phyloP scores from a whole-genome alignment of 2,329 filamentous ascomycete genomes.

The Thielaviopsis populi region DNA sequence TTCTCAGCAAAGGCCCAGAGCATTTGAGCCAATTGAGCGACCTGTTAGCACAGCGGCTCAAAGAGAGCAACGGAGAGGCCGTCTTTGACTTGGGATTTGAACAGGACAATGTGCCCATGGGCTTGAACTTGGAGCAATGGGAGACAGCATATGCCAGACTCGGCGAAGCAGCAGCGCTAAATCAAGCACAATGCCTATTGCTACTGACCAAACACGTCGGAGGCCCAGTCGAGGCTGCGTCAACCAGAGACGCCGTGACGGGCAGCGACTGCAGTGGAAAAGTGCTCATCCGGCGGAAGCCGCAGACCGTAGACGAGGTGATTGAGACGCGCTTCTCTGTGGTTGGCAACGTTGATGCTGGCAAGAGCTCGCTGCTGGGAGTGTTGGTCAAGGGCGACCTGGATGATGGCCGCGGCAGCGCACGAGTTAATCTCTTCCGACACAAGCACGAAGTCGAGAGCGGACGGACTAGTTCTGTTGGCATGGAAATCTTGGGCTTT shows the following conservation, averaged over 20 bases:
- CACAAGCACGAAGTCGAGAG: constrained; percentile 98
- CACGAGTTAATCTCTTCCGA: constrained; percentile 86
- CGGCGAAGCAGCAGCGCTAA: constrained; percentile 44
- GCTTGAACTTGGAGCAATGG: constrained; percentile 61
- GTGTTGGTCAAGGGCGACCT: constrained; percentile 91
- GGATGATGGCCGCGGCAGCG: constrained; percentile 86
- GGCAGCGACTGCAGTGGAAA: constrained; percentile 64
- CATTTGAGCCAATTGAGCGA: constrained; percentile 47
- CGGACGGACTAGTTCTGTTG: constrained; percentile 86
- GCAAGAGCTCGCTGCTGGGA: constrained; percentile 90
- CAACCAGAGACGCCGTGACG: constrained; percentile 39
- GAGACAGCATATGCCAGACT: constrained; percentile 53
- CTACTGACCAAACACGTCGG: constrained; percentile 85
- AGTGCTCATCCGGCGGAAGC: constrained; percentile 62
- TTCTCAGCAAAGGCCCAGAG: constrained; percentile 37
- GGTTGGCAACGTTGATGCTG: constrained; percentile 93
- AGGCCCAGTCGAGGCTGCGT: constrained; percentile 55
- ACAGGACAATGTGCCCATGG: constrained; percentile 75
- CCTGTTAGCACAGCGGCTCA: constrained; percentile 52
- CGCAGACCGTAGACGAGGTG: constrained; percentile 63
- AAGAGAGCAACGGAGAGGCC: constrained; percentile 75
- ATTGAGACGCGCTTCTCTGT: constrained; percentile 95
- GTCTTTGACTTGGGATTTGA: constrained; percentile 88
- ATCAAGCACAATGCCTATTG: constrained; percentile 62
- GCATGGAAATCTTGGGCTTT: constrained; percentile 98